Conservation (phyloP, 257 asterid genomes). For the Verbascum thapsus region DNA sequence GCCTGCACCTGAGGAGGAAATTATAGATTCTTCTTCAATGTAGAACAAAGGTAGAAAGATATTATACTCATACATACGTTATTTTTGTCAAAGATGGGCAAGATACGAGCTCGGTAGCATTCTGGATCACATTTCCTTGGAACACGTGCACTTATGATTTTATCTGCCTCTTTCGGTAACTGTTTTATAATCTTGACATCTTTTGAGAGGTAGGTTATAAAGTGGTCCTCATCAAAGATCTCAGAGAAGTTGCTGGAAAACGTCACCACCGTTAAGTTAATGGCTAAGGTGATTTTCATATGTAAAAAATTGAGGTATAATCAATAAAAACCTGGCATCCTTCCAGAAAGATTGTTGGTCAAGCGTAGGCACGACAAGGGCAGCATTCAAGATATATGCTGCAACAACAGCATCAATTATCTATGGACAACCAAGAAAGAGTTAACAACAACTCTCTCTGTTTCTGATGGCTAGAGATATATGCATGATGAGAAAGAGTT, state of each 20-base stretch:
- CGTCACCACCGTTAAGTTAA: not conserved
- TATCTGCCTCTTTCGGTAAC: slow-evolving; percentile 40
- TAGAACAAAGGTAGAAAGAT: not conserved
- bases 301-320: not conserved
- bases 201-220: slow-evolving; percentile 39
- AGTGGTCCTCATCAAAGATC: slow-evolving; percentile 51
- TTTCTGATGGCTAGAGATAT: too few species aligned
- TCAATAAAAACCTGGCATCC: slow-evolving; percentile 48
- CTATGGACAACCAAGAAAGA: slow-evolving; percentile 28
- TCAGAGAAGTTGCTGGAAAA: slow-evolving; percentile 58
- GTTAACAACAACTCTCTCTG: too few species aligned
- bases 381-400: slow-evolving; percentile 54
- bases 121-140: slow-evolving; percentile 50
- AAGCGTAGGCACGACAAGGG: slow-evolving; percentile 50
- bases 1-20: slow-evolving; percentile 43
- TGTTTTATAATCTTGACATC: slow-evolving; percentile 49
- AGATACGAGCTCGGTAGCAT: slow-evolving; percentile 45
- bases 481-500: too few species aligned
- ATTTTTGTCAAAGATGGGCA: slow-evolving; percentile 43
- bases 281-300: not conserved
- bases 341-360: slow-evolving; percentile 61
- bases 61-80: slow-evolving; percentile 34
- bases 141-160: slow-evolving; percentile 37
- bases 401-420: slow-evolving; percentile 63
- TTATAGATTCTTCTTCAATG: not conserved